Evolutionary conservation across 1,139 yeast genomes (phyloP).

Genomic region (Maudiozyma humilis): DNA sequence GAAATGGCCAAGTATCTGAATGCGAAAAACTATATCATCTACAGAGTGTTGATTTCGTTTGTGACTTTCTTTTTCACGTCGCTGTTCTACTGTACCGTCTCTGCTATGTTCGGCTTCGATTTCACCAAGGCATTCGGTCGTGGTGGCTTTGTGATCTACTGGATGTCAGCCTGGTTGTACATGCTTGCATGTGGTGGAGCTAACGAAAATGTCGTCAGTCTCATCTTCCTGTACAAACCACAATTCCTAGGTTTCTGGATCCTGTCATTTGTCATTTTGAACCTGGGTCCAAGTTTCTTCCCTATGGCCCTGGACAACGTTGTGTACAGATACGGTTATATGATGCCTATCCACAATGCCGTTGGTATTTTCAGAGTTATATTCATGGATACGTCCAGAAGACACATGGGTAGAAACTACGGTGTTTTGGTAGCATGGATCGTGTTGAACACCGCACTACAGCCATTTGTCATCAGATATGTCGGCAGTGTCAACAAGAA

Average conservation of each 20-base stretch:
- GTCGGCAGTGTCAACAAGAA: conserved; percentile 1
- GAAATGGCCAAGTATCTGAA: conserved; percentile 40
- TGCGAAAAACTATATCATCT: conserved; percentile 40
- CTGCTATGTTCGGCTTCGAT: conserved; percentile 52
- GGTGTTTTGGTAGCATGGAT: conserved; percentile 56
- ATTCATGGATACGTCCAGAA: conserved; percentile 50
- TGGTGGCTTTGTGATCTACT: conserved; percentile 54
- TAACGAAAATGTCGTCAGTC: conserved; percentile 47
- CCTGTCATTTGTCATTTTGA: conserved; percentile 46
- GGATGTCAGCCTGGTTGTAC: conserved; percentile 52
- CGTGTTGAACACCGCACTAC: conserved; percentile 37
- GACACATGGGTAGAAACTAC: conserved; percentile 47
- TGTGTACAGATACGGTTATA: conserved; percentile 57
- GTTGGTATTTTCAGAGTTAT: conserved; percentile 49
- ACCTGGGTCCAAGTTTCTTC: conserved; percentile 53
- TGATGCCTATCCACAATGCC: conserved; percentile 55
- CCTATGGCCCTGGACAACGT: conserved; percentile 47
- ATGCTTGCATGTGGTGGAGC: conserved; percentile 57
- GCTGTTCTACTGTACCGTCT: conserved; percentile 46
- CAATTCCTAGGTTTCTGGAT: conserved; percentile 54
- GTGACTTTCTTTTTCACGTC: conserved; percentile 45
- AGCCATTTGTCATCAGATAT: conserved; percentile 37
- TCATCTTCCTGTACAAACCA: conserved; percentile 40
- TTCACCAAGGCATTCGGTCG: conserved; percentile 46
- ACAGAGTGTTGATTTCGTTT: conserved; percentile 42